A percentile compares a stretch with the other conserved stretches of the same genome.
Evolutionary conservation across 352 stramenopile genomes (phyloP).

Genomic region (Phytophthora agathidicida): DNA sequence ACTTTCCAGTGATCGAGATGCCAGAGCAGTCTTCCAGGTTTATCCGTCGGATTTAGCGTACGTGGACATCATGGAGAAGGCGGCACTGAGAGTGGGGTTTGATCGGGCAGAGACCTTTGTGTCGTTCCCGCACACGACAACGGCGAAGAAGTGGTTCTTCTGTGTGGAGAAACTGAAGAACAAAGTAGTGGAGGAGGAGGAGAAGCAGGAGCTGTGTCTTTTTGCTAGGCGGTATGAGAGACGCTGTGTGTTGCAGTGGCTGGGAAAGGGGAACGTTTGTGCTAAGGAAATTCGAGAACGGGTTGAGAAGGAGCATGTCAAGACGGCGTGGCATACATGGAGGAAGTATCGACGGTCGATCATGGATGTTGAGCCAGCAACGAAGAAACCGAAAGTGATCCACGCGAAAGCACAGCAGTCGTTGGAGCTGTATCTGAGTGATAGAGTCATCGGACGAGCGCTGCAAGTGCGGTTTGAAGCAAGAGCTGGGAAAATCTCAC

Average conservation of each 20-base stretch:
- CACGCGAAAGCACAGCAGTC: slow-evolving; percentile 63
- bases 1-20: slow-evolving; percentile 22
- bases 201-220: slow-evolving; percentile 40
- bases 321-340: slow-evolving; percentile 74
- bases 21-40: slow-evolving; percentile 68
- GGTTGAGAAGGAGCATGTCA: slow-evolving; percentile 68
- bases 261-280: slow-evolving; percentile 25
- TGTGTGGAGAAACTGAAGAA: slow-evolving; percentile 35
- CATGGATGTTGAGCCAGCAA: slow-evolving; percentile 19
- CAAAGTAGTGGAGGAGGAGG: background rate
- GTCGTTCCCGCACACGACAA: slow-evolving; percentile 69
- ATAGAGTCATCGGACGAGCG: slow-evolving; percentile 59
- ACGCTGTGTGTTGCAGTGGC: slow-evolving; percentile 65
- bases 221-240: slow-evolving; percentile 67
- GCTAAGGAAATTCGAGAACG: slow-evolving; percentile 44
- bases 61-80: slow-evolving; percentile 65
- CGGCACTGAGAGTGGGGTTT: slow-evolving; percentile 53
- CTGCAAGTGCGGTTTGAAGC: slow-evolving; percentile 47
- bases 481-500: slow-evolving; percentile 36
- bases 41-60: slow-evolving; percentile 62
- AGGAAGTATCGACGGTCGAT: slow-evolving; percentile 61
- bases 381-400: slow-evolving; percentile 12
- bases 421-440: slow-evolving; percentile 65
- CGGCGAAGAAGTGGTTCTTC: slow-evolving; percentile 84
- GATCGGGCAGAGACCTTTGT: slow-evolving; percentile 63